Evolutionary conservation across 257 asterid genomes (phyloP).

Genomic region (Plantago elongata): DNA sequence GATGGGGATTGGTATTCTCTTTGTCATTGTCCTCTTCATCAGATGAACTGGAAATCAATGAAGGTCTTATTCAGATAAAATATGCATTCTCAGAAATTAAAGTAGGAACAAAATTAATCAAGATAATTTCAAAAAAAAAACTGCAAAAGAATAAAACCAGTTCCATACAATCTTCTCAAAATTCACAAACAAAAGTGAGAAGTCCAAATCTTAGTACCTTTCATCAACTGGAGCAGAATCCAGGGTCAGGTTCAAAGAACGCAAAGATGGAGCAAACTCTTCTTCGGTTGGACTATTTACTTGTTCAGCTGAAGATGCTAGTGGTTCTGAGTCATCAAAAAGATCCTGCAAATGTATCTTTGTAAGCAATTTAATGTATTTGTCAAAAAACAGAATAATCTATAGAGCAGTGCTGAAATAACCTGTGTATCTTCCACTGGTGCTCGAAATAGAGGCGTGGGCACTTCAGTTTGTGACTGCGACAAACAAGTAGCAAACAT

Average conservation of each 20-base stretch:
- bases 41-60: constrained; percentile 54
- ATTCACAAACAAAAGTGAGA: constrained; percentile 6
- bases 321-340: constrained; percentile 55
- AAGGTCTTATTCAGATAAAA: constrained; percentile 5
- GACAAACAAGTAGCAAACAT: constrained; percentile 19
- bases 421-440: constrained; percentile 77
- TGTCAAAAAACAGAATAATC: neutral
- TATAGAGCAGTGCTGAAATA: constrained; percentile 11
- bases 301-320: constrained; percentile 32
- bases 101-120: constrained; percentile 10
- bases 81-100: constrained; percentile 4
- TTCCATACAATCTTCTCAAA: neutral
- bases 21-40: constrained; percentile 73
- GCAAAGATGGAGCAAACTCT: constrained; percentile 59
- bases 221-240: constrained; percentile 71
- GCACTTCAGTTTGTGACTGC: constrained; percentile 45
- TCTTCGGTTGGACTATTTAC: constrained; percentile 41
- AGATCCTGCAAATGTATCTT: constrained; percentile 51
- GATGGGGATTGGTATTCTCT: constrained; percentile 54
- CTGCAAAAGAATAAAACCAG: constrained; percentile 4
- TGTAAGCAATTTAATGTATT: constrained; percentile 23
- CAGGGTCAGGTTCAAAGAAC: constrained; percentile 61
- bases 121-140: constrained; percentile 1
- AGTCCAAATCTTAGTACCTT: constrained; percentile 36
- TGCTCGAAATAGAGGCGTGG: constrained; percentile 50